A percentile compares a stretch with the other conserved stretches of the same genome.
Evolutionary conservation across 75 land plant genomes (phyloP).

Genomic region (Cupressus sempervirens): DNA sequence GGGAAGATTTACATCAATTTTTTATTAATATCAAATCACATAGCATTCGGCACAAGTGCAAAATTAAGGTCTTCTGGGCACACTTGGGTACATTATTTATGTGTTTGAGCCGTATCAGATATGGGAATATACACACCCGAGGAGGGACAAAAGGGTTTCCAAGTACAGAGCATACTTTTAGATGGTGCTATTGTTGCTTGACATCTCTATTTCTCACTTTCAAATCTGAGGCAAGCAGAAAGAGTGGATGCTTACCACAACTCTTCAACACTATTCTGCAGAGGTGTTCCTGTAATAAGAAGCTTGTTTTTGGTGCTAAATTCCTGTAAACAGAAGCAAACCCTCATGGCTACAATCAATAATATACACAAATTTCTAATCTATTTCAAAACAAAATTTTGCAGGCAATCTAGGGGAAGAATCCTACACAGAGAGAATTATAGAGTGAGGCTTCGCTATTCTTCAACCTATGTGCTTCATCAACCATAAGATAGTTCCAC

Average conservation of each 20-base stretch:
- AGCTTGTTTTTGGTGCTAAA: constrained; percentile 96
- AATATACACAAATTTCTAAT: not conserved
- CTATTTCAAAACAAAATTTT: not conserved
- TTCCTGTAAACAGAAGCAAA: constrained; percentile 52
- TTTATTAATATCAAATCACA: too few relatives aligned
- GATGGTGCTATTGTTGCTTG: not conserved
- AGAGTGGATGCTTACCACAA: constrained; percentile 59
- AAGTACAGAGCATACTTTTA: too few relatives aligned
- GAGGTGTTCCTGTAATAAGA: constrained; percentile 94
- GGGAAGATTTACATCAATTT: too few relatives aligned
- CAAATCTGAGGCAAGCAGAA: not conserved
- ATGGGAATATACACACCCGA: too few relatives aligned
- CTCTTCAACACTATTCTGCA: constrained; percentile 99
- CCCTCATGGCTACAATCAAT: not conserved
- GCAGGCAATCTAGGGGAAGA: not conserved
- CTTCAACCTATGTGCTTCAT: constrained; percentile 99
- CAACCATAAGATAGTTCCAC: constrained; percentile 98
- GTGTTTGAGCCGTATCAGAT: too few relatives aligned
- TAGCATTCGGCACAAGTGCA: too few relatives aligned
- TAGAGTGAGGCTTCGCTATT: constrained; percentile 96
- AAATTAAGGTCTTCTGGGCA: too few relatives aligned
- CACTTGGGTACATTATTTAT: too few relatives aligned
- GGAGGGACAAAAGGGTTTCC: too few relatives aligned
- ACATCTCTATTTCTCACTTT: not conserved
- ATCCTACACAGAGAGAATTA: constrained; percentile 66